Evolutionary conservation across 2,329 filamentous ascomycete genomes (phyloP).

Genomic region (Pseudocercospora vitis): DNA sequence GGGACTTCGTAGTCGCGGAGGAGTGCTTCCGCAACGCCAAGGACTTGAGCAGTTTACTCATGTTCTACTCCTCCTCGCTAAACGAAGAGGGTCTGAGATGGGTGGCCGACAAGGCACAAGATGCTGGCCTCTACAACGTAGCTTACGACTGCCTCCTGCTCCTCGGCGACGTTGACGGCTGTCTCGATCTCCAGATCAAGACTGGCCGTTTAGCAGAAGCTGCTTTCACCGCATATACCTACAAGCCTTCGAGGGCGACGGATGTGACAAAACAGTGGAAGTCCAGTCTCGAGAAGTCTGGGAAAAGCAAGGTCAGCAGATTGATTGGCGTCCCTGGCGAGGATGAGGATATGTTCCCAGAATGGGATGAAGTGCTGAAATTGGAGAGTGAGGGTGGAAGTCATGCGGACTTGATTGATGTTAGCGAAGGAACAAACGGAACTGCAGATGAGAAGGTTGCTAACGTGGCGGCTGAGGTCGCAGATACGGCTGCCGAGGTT

Average conservation of each 20-base stretch:
- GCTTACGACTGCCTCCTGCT: conserved; percentile 91
- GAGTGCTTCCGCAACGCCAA: conserved; percentile 92
- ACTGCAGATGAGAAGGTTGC: conserved; percentile 22
- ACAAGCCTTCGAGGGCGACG: conserved; percentile 76
- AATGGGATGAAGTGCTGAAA: conserved; percentile 88
- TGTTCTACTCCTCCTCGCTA: conserved; percentile 83
- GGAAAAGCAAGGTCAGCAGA: conserved; percentile 82
- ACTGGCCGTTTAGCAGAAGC: conserved; percentile 83
- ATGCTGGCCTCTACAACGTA: conserved; percentile 81
- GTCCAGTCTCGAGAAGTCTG: conserved; percentile 73
- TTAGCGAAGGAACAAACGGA: conserved; percentile 33
- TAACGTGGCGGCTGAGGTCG: conserved; percentile 20
- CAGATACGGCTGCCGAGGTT: conserved; percentile 15
- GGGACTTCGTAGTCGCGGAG: conserved; percentile 84
- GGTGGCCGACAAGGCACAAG: conserved; percentile 72
- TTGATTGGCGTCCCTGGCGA: conserved; percentile 74
- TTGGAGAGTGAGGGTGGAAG: conserved; percentile 70
- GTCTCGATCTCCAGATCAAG: conserved; percentile 73
- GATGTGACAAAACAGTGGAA: conserved; percentile 78
- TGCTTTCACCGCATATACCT: conserved; percentile 90
- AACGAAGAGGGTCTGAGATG: conserved; percentile 71
- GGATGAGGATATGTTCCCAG: conserved; percentile 76
- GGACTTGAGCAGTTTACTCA: conserved; percentile 82
- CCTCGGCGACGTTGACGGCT: conserved; percentile 76
- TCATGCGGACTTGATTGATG: conserved; percentile 43